Conservation (phyloP, 805 yeast species). For the Hanseniaspora mollemarum region DNA sequence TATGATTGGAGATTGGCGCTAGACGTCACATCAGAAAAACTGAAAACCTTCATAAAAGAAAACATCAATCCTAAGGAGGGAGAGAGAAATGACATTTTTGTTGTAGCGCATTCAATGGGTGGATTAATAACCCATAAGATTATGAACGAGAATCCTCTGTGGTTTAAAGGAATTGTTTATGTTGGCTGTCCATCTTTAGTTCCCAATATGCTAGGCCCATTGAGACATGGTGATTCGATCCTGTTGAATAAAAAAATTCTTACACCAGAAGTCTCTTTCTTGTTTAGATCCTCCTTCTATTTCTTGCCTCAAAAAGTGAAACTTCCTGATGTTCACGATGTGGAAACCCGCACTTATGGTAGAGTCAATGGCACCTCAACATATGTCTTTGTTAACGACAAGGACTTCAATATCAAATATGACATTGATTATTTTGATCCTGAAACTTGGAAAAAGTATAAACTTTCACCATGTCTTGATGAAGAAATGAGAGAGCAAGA, state of each 20-base stretch:
- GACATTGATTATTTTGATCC: constrained; percentile 71
- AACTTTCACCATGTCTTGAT: constrained; percentile 51
- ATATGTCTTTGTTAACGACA: constrained; percentile 42
- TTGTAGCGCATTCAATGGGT: constrained; percentile 92
- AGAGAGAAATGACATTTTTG: constrained; percentile 45
- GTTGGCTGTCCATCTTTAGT: constrained; percentile 80
- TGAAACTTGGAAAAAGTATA: constrained; percentile 65
- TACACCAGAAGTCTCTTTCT: constrained; percentile 71
- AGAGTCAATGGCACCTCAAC: constrained; percentile 4
- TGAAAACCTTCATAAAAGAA: constrained; percentile 38
- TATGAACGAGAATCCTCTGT: constrained; percentile 51
- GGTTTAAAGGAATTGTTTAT: constrained; percentile 65
- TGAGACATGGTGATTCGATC: constrained; percentile 71
- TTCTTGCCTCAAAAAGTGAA: constrained; percentile 46
- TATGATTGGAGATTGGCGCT: constrained; percentile 85
- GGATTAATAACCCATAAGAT: constrained; percentile 77
- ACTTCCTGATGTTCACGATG: constrained; percentile 20
- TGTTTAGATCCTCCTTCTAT: constrained; percentile 74
- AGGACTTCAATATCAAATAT: constrained; percentile 43
- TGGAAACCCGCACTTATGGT: constrained; percentile 2
- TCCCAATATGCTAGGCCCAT: constrained; percentile 75
- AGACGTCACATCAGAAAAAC: constrained; percentile 41
- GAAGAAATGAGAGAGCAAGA: constrained; percentile 22
- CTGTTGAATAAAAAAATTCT: constrained; percentile 60
- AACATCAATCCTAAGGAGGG: constrained; percentile 35